Evolutionary conservation across 805 yeast species (phyloP).

Genomic region (Metschnikowia similis): DNA sequence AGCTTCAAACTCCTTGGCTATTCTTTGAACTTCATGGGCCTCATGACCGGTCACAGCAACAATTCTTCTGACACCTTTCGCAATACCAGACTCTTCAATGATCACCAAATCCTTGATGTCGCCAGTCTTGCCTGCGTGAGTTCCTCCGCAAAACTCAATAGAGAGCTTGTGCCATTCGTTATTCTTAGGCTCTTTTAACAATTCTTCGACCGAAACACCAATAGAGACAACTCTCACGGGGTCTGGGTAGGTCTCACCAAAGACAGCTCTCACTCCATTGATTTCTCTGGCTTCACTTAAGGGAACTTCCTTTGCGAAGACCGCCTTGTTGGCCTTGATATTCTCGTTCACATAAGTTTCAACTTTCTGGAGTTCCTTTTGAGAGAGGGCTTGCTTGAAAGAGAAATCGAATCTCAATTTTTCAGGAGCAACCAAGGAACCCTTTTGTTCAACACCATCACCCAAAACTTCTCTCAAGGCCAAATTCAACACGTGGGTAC

Average conservation of each 20-base stretch:
- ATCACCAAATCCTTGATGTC: constrained; percentile 89
- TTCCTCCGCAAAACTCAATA: constrained; percentile 98
- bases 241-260: constrained; percentile 98
- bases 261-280: constrained; percentile 90
- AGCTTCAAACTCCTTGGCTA: constrained; percentile 67
- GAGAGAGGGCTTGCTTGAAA: constrained; percentile 77
- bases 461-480: constrained; percentile 87
- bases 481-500: constrained; percentile 90
- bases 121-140: constrained; percentile 88
- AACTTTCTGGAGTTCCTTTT: constrained; percentile 67
- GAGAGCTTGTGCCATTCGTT: constrained; percentile 74
- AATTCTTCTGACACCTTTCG: constrained; percentile 97
- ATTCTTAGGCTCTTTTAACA: constrained; percentile 66
- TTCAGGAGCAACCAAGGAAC: constrained; percentile 94
- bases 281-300: constrained; percentile 70
- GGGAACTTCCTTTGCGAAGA: constrained; percentile 79
- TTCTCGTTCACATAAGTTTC: constrained; percentile 70
- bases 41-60: constrained; percentile 93
- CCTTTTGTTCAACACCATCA: constrained; percentile 87
- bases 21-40: constrained; percentile 84
- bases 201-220: constrained; percentile 84
- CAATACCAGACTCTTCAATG: constrained; percentile 94
- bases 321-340: constrained; percentile 66
- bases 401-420: constrained; percentile 95
- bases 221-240: constrained; percentile 98